Percentiles rank a stretch among this genome's conserved stretches.
phyloP scores from a whole-genome alignment of 768 basidiomycete genomes.

The Mycena maculata region DNA sequence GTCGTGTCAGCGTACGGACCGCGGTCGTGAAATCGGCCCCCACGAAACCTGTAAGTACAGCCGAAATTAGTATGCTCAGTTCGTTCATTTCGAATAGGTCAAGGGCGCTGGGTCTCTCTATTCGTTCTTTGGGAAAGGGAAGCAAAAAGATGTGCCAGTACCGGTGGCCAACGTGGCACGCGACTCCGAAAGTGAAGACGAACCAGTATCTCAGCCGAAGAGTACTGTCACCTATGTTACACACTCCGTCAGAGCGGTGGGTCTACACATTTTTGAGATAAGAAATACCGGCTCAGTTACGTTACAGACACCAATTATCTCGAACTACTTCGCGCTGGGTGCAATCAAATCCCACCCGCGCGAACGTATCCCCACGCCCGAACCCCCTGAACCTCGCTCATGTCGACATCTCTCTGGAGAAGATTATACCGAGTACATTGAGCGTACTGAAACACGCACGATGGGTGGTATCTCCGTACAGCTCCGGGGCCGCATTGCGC shows the following conservation, averaged over 20 bases:
- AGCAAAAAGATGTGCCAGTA: neutral
- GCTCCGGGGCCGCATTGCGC: slow-evolving; percentile 12
- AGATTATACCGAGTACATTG: slow-evolving; percentile 21
- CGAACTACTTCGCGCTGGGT: neutral
- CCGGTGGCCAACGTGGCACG: too few species aligned
- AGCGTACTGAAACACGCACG: slow-evolving; percentile 18
- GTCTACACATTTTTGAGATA: neutral
- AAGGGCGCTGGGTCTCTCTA: neutral
- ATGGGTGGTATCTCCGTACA: slow-evolving; percentile 22
- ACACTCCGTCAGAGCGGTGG: neutral
- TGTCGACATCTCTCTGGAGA: slow-evolving; percentile 19
- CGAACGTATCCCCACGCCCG: neutral
- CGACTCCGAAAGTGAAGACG: neutral
- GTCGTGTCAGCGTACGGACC: neutral
- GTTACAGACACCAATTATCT: neutral
- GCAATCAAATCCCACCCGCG: neutral
- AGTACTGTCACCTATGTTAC: neutral
- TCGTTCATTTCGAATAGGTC: neutral
- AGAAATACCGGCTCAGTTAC: neutral
- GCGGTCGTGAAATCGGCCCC: neutral
- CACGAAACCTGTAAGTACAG: neutral
- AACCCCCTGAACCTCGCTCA: neutral
- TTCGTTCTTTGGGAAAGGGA: neutral
- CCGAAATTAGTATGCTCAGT: neutral
- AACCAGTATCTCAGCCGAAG: neutral